Evolutionary conservation across 1,139 yeast species (phyloP), one percentile per base, ranked within the genome.

Genomic region (Kodamaea derodonti): DNA sequence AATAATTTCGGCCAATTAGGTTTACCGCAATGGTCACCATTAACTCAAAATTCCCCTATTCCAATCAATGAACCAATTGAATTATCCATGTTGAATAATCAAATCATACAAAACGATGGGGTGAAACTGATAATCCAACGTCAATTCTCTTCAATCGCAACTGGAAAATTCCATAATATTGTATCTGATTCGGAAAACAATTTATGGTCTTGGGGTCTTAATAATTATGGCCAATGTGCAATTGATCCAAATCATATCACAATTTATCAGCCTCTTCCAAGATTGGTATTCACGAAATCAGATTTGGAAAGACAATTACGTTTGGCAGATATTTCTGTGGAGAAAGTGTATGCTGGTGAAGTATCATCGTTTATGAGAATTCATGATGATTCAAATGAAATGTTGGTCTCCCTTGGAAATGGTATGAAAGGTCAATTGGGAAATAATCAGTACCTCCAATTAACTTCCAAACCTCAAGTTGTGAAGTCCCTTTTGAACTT

Each of bases 361-460:
- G 78, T 77, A 25, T 71, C 90, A 1, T 72, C 92, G 1, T 86
- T 71, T 58, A 69, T 79, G 13, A 62, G 72, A 8, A 51, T 76
- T 31, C 58, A 44, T 14, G 23, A 27, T 11, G 25, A 23, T 9
- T 36, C 43, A 31, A 52, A 58, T 34, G 56, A 61, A 11, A 41
- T 65, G 9, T 58, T 75, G 35, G 64, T 81, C 46, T 70, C 87
- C 4, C 81, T 88, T 62, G 98, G 98, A 16, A 79, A 80, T 48
- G 96, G 97, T 4, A 58, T 84, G 34, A 73, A 75, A 47, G 98
- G 97, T n/a, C 95, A 87, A 58, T 66, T 88, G 38, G 98, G 97
- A 13, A 74, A 78, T 32, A 88, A 86, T 16, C 66, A 80, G 36
- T 88, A 71, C 55, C 63, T 82, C 32, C 96, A 88, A 53, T 81